phyloP scores from a whole-genome alignment of 2,329 filamentous ascomycete genomes.

The Aspergillus sp. region DNA sequence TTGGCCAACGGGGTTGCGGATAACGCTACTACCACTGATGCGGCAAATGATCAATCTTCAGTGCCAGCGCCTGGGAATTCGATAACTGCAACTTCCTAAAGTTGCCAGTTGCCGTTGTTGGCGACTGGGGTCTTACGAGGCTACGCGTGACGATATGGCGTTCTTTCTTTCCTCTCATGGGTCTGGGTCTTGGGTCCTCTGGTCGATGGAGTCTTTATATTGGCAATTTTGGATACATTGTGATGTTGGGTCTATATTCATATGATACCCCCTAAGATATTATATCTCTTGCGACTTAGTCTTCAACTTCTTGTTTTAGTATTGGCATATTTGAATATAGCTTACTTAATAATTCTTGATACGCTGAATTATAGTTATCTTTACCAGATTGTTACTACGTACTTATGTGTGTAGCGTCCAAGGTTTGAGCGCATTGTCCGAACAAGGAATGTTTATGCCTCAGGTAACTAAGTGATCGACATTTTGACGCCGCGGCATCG shows the following conservation, averaged over 20 bases:
- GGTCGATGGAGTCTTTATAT: not conserved
- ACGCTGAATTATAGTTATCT: too few species aligned
- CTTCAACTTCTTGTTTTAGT: too few species aligned
- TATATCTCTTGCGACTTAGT: too few species aligned
- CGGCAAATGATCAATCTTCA: conserved; percentile 15
- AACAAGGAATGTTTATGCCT: too few species aligned
- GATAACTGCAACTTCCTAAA: conserved; percentile 12
- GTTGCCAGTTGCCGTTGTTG: conserved; percentile 1
- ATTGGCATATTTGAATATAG: too few species aligned
- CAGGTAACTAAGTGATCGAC: too few species aligned
- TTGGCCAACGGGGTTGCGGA: conserved; percentile 21
- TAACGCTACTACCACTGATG: conserved; percentile 11
- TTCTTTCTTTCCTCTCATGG: conserved; percentile 4
- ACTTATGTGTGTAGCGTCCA: too few species aligned
- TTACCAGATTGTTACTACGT: too few species aligned
- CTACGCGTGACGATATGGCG: conserved; percentile 4
- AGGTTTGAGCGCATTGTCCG: too few species aligned
- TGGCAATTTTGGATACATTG: conserved; percentile 1
- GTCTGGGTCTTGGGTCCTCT: not conserved
- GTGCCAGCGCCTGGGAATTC: conserved; percentile 16
- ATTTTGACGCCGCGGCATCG: too few species aligned
- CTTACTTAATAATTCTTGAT: too few species aligned
- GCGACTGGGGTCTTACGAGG: not conserved
- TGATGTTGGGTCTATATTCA: not conserved
- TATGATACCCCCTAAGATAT: conserved; percentile 24